Evolutionary conservation across 75 land plant species (phyloP).

Genomic region (Picea sitchensis): DNA sequence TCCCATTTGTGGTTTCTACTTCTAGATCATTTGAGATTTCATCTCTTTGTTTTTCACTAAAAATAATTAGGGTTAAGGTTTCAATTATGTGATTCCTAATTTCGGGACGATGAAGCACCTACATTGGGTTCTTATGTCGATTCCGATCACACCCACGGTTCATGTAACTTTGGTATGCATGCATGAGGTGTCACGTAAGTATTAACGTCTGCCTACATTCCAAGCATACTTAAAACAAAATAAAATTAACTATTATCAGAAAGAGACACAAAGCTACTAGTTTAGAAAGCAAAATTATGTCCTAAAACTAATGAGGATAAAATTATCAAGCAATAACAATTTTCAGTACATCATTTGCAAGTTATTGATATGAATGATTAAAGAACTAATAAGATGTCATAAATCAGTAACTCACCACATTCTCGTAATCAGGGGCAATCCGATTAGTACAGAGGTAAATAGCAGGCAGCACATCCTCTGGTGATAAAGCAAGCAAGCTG

Average conservation of each 20-base stretch:
- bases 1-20: too few species aligned
- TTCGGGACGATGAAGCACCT: too few species aligned
- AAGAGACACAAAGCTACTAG: background rate
- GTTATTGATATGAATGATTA: background rate
- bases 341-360: background rate
- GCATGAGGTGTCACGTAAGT: background rate
- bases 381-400: background rate
- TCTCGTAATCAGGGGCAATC: slow-evolving; percentile 89
- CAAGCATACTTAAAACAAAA: background rate
- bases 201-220: background rate
- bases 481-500: slow-evolving; percentile 90
- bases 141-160: too few species aligned
- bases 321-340: background rate
- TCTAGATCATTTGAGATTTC: too few species aligned
- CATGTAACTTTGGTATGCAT: background rate
- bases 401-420: slow-evolving; percentile 48
- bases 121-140: too few species aligned
- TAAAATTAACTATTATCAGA: background rate
- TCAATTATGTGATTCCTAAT: too few species aligned
- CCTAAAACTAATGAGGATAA: background rate
- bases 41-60: too few species aligned
- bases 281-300: background rate
- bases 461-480: slow-evolving; percentile 88
- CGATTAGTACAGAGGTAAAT: slow-evolving; percentile 87
- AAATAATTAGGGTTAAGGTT: too few species aligned